A percentile compares a stretch with the other conserved stretches of the same genome.
Evolutionary conservation across 1,139 yeast genomes (phyloP).

Genomic region (Taphrina wiesneri): DNA sequence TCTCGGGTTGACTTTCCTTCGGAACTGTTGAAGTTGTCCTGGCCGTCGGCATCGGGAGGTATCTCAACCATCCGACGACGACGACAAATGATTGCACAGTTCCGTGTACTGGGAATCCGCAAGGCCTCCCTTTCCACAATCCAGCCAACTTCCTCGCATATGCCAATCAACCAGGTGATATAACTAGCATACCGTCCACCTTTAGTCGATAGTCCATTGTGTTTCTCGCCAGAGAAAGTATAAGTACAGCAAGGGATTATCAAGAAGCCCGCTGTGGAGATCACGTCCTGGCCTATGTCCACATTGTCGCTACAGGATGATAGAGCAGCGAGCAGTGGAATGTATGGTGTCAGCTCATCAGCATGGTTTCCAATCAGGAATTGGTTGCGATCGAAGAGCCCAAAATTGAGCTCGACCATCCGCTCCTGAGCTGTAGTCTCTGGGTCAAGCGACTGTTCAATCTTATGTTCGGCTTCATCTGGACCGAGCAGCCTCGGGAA

Average conservation of each 20-base stretch:
- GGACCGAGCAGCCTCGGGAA: slow-evolving; percentile 59
- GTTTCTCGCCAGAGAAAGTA: slow-evolving; percentile 71
- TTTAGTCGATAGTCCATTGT: slow-evolving; percentile 64
- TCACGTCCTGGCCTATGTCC: slow-evolving; percentile 49
- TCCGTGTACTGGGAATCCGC: slow-evolving; percentile 91
- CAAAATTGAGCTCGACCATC: slow-evolving; percentile 45
- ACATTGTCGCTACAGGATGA: not conserved
- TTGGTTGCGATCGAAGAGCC: slow-evolving; percentile 66
- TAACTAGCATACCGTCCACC: slow-evolving; percentile 35
- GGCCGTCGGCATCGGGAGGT: not conserved
- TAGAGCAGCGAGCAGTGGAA: slow-evolving; percentile 60
- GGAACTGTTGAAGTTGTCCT: not conserved
- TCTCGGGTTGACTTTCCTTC: not conserved
- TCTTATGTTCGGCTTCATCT: not conserved
- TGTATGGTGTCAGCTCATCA: slow-evolving; percentile 94
- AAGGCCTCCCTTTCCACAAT: slow-evolving; percentile 78
- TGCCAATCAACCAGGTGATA: slow-evolving; percentile 72
- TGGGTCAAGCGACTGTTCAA: not conserved
- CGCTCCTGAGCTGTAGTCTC: not conserved
- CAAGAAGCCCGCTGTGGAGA: slow-evolving; percentile 60
- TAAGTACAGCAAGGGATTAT: slow-evolving; percentile 97
- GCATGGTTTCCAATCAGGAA: slow-evolving; percentile 93
- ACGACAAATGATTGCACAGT: slow-evolving; percentile 82
- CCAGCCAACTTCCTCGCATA: slow-evolving; percentile 78
- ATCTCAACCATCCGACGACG: slow-evolving; percentile 15